Evolutionary conservation across 257 asterid genomes (phyloP).

Genomic region (Haberlea rhodopensis): DNA sequence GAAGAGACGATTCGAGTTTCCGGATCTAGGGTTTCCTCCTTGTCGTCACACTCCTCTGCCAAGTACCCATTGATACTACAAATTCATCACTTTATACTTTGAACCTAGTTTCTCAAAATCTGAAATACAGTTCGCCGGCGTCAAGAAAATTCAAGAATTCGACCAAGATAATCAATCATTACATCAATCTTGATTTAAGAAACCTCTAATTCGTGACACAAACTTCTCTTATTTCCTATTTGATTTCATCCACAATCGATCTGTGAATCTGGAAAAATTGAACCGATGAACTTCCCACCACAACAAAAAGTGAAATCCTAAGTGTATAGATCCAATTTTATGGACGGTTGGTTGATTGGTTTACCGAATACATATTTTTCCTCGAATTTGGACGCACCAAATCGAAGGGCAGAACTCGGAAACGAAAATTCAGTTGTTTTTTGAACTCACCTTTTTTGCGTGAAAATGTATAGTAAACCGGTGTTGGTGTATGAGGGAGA

Average conservation of each 20-base stretch:
- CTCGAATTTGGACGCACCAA: conserved; percentile 38
- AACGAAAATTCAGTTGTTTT: conserved; percentile 19
- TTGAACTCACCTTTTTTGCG: not conserved
- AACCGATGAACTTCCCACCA: not conserved
- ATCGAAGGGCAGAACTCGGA: conserved; percentile 33
- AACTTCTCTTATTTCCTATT: not conserved
- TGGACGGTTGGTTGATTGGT: conserved; percentile 35
- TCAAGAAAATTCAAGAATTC: conserved; percentile 28
- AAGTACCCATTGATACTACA: conserved; percentile 26
- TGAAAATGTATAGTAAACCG: conserved; percentile 44
- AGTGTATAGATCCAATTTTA: conserved; percentile 10
- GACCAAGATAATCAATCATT: conserved; percentile 29
- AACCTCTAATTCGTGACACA: conserved; percentile 20
- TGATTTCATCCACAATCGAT: not conserved
- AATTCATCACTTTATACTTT: conserved; percentile 21
- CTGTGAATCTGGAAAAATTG: not conserved
- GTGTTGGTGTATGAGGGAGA: conserved; percentile 68
- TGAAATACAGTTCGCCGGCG: conserved; percentile 28
- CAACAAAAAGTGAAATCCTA: conserved; percentile 12
- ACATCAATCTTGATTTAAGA: conserved; percentile 39
- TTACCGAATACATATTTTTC: conserved; percentile 32
- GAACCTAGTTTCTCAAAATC: conserved; percentile 38
- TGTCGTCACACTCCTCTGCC: conserved; percentile 32
- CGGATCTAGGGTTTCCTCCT: conserved; percentile 68
- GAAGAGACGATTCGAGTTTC: conserved; percentile 21